Conservation (phyloP, 2,329 filamentous ascomycete genomes). For the Cladophialophora psammophila region DNA sequence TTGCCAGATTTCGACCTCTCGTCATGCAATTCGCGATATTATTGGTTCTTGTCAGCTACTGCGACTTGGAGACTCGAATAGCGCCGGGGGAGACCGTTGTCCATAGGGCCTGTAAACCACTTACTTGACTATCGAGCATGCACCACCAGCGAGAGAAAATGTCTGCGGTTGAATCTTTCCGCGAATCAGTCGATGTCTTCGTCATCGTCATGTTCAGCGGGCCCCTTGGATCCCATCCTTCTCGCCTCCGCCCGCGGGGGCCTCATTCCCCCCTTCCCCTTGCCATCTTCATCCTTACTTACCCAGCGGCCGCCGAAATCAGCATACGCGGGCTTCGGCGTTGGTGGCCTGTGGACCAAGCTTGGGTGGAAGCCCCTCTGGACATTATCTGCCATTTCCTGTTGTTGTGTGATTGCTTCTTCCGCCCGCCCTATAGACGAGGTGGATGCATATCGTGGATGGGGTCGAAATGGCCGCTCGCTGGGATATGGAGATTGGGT, state of each 20-base stretch:
- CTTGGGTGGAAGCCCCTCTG: background rate
- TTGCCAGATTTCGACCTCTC: too few species aligned
- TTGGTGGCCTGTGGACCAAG: background rate
- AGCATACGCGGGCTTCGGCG: background rate
- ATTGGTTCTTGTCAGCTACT: too few species aligned
- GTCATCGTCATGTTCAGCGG: background rate
- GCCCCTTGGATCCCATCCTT: background rate
- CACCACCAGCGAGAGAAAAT: background rate
- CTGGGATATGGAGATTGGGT: background rate
- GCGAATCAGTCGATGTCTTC: background rate
- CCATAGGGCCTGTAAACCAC: background rate
- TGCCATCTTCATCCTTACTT: background rate
- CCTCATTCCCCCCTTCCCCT: background rate
- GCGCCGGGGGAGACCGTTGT: background rate
- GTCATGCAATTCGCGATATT: too few species aligned
- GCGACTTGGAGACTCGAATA: too few species aligned
- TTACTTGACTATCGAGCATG: background rate
- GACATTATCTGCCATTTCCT: background rate
- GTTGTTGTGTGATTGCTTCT: background rate
- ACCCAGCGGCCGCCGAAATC: background rate
- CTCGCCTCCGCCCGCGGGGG: background rate
- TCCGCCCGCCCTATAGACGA: background rate
- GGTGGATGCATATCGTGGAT: background rate
- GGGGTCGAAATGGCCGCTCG: background rate
- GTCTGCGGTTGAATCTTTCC: background rate